Conservation (phyloP, 2,329 filamentous ascomycete species). For the Akanthomyces uredinophilus region DNA sequence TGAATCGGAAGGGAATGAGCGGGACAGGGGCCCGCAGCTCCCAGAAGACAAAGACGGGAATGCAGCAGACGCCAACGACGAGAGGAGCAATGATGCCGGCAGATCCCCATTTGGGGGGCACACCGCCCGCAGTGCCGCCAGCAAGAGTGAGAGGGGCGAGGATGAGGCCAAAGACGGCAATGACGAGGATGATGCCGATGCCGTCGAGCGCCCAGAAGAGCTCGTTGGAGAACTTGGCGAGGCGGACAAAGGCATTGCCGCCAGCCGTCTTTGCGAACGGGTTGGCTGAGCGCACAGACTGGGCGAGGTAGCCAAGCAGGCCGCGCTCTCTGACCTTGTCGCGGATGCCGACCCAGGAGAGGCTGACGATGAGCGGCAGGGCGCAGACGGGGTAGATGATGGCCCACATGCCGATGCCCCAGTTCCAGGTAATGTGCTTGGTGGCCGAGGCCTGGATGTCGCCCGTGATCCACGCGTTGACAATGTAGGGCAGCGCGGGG, state of each 20-base stretch:
- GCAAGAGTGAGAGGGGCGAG: constrained; percentile 42
- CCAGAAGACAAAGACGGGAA: constrained; percentile 48
- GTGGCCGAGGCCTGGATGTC: constrained; percentile 49
- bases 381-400: constrained; percentile 57
- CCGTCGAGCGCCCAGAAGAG: constrained; percentile 44
- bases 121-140: constrained; percentile 29
- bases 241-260: background rate
- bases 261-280: constrained; percentile 13
- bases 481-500: constrained; percentile 53
- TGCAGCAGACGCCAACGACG: constrained; percentile 40
- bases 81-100: constrained; percentile 39
- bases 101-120: constrained; percentile 30
- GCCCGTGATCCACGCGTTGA: constrained; percentile 62
- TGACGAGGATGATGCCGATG: constrained; percentile 40
- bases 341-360: constrained; percentile 45
- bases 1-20: constrained; percentile 54
- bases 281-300: constrained; percentile 28
- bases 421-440: constrained; percentile 47
- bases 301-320: constrained; percentile 34
- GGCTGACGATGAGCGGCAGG: constrained; percentile 49
- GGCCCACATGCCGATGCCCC: constrained; percentile 61
- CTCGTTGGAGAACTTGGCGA: constrained; percentile 25
- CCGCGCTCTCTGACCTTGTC: constrained; percentile 43
- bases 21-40: constrained; percentile 44
- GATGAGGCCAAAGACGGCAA: constrained; percentile 42